Base-by-base conservation (phyloP, 768 basidiomycete species). In the Lactifluus piperatus region DNA sequence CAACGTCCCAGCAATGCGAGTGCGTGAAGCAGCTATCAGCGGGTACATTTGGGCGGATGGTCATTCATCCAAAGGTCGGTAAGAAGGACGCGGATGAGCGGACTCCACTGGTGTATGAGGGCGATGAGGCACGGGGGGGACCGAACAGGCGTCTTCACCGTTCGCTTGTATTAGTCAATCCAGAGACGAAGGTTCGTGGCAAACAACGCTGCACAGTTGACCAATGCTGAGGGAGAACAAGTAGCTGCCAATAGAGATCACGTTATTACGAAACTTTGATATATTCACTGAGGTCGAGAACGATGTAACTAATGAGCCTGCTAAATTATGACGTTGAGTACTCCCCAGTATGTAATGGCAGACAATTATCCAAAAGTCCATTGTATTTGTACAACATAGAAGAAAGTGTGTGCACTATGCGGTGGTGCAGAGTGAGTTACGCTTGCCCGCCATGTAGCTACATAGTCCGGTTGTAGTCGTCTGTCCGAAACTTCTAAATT, bases 121-220 rank as follows among this genome's bases (percentile, higher is more conserved):
- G 85, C 14, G 87, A 89, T 66, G 84, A 87, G 71, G 74, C 77
- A 18, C 74, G 82, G 22, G 86, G 84, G 5, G 85, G 85, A 6
- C 70, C 77, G 1, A 70, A 74, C 49, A 85, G 85, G 6, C 73
- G 81, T 20, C 70, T 80, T 20, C 87, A 89, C 72, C 78, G 87
- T 18, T 78, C 77, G 8, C 55, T 77, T 20, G 74, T 83, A 30
- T 78, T 71, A 66, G 68, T 78, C 48, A 73, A 72, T 30, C 44
- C 60, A 10, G 74, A 77, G 65, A 76, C 73, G 56, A 80, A 77
- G 63, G 84, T 86, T 69, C 66, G 82, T 75, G 4, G 34, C 13
- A 8, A n/a, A n/a, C 16, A 7, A 4, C 2, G 10, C 14, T n/a
- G 34, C 36, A 22, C 13, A 10, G 16, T 37, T 20, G 45, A 39